phyloP scores from a whole-genome alignment of 2,329 filamentous ascomycete genomes.

The Curvularia hawaiiensis region DNA sequence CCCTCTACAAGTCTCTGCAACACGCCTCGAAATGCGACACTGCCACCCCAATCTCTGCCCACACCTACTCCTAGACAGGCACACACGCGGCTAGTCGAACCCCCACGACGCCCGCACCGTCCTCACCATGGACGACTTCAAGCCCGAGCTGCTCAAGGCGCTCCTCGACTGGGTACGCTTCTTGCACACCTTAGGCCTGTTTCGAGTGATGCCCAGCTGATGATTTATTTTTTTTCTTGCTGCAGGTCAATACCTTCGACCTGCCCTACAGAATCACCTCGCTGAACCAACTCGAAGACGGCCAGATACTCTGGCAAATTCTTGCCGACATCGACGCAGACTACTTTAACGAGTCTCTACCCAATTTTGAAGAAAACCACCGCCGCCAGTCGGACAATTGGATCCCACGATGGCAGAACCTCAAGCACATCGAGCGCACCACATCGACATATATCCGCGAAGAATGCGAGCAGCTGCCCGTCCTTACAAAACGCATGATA shows the following conservation, averaged over 20 bases:
- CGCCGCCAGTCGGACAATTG: slow-evolving; percentile 53
- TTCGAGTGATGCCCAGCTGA: not conserved
- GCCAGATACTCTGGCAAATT: slow-evolving; percentile 55
- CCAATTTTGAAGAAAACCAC: slow-evolving; percentile 50
- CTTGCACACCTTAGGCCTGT: not conserved
- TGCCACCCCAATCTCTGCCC: slow-evolving; percentile 12
- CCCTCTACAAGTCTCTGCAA: slow-evolving; percentile 19
- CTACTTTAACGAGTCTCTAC: slow-evolving; percentile 56
- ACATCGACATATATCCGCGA: slow-evolving; percentile 57
- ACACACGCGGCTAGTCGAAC: slow-evolving; percentile 1
- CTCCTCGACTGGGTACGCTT: slow-evolving; percentile 47
- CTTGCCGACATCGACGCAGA: slow-evolving; percentile 53
- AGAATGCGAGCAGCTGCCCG: slow-evolving; percentile 48
- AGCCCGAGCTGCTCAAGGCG: slow-evolving; percentile 47
- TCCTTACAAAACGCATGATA: slow-evolving; percentile 47
- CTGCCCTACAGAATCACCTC: slow-evolving; percentile 43
- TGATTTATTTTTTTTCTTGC: not conserved
- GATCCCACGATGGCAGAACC: slow-evolving; percentile 59
- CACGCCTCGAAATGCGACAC: slow-evolving; percentile 36
- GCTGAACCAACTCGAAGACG: slow-evolving; percentile 54
- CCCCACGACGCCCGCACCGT: slow-evolving; percentile 3
- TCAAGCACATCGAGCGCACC: slow-evolving; percentile 57
- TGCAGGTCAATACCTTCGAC: slow-evolving; percentile 53
- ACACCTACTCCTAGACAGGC: slow-evolving; percentile 11
- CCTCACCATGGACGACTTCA: slow-evolving; percentile 47